Percentiles rank a stretch among this genome's conserved stretches.
These are phyloP conservation scores for Chlorella sorokiniana DNA, from an alignment of 139 green algal genomes.

Conservation along the genomic window DNA sequence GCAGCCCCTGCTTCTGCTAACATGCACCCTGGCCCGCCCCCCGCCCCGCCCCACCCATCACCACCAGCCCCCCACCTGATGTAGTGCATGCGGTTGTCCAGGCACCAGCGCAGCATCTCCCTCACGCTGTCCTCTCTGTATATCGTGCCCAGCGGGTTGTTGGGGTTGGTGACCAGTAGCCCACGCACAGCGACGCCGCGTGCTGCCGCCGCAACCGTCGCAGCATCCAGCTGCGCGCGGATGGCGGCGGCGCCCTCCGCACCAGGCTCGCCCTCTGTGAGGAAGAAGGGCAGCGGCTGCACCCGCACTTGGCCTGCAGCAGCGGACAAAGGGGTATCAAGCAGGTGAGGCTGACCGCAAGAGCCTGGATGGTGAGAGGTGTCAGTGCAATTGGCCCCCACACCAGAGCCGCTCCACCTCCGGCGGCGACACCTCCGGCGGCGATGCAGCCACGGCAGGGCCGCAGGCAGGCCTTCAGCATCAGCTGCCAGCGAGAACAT, in stretches of 20 bases:
- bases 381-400: no score
- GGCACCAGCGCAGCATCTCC: slow-evolving; percentile 66
- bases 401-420: no score
- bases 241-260: neutral
- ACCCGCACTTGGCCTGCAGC: slow-evolving; percentile 51
- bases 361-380: neutral
- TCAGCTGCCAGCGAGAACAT: neutral
- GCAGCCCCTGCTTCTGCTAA: no score
- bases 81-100: slow-evolving; percentile 59
- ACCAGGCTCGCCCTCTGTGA: slow-evolving; percentile 24
- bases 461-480: neutral
- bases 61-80: slow-evolving; percentile 54
- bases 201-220: slow-evolving; percentile 18
- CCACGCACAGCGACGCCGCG: slow-evolving; percentile 44
- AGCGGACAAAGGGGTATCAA: neutral
- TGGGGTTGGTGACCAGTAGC: slow-evolving; percentile 73
- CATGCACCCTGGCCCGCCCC: neutral
- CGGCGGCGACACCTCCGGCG: no score
- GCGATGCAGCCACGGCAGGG: no score
- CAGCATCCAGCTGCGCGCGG: slow-evolving; percentile 53
- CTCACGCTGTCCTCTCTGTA: slow-evolving; percentile 48
- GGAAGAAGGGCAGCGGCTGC: slow-evolving; percentile 53
- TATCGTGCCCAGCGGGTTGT: slow-evolving; percentile 75
- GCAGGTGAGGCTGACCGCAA: no score
- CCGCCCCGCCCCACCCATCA: no score